Evolutionary conservation across 208 protist species (phyloP).

Genomic region (Leptomonas pyrrhocoris): DNA sequence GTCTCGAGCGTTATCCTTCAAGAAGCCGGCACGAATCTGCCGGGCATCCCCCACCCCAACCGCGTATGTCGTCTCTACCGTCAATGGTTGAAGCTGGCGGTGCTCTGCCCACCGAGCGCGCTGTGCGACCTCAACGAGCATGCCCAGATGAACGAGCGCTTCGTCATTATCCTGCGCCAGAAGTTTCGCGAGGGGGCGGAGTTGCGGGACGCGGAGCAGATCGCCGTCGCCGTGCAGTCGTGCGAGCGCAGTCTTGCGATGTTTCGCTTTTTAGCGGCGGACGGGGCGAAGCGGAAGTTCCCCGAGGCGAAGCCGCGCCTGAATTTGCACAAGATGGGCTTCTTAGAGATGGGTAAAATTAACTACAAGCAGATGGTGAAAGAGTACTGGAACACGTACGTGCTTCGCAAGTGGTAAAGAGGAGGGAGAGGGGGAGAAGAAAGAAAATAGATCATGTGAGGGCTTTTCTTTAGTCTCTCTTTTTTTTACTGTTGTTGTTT

Average conservation of each 20-base stretch:
- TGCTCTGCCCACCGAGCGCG: slow-evolving; percentile 76
- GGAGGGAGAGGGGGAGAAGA: slow-evolving; percentile 4
- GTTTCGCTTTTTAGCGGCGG: slow-evolving; percentile 82
- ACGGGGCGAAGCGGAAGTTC: slow-evolving; percentile 84
- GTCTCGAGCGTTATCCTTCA: slow-evolving; percentile 52
- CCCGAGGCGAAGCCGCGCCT: slow-evolving; percentile 82
- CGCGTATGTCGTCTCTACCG: slow-evolving; percentile 81
- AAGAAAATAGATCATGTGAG: background rate
- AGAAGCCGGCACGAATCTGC: slow-evolving; percentile 73
- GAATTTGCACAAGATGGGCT: slow-evolving; percentile 89
- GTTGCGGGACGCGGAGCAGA: slow-evolving; percentile 80
- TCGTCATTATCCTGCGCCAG: slow-evolving; percentile 86
- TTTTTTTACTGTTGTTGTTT: slow-evolving; percentile 11
- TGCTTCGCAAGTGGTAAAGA: slow-evolving; percentile 81
- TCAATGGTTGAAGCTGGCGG: slow-evolving; percentile 88
- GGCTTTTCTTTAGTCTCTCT: slow-evolving; percentile 8
- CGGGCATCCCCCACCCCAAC: slow-evolving; percentile 77
- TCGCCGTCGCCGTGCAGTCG: slow-evolving; percentile 82
- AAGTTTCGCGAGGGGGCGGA: slow-evolving; percentile 84
- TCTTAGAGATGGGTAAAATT: slow-evolving; percentile 85
- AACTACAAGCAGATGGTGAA: slow-evolving; percentile 90
- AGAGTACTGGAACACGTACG: slow-evolving; percentile 91
- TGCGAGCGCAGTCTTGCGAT: slow-evolving; percentile 84
- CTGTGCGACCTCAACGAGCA: slow-evolving; percentile 89
- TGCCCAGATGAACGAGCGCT: slow-evolving; percentile 90